A percentile compares a stretch with the other conserved stretches of the same genome.
phyloP scores from a whole-genome alignment of 345 rosid species.

The Erysimum cheiranthoides region DNA sequence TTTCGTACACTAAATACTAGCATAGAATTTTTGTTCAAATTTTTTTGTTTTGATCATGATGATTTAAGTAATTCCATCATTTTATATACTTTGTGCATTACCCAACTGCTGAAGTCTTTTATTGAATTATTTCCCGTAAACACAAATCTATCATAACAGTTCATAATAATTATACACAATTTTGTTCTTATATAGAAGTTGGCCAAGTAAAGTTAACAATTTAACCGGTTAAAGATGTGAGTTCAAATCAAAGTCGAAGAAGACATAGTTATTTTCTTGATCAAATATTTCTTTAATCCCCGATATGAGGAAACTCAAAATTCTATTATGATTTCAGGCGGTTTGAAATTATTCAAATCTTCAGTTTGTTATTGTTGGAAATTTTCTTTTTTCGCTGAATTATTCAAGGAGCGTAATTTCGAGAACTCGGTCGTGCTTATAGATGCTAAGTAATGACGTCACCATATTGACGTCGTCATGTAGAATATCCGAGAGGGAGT shows the following conservation, averaged over 20 bases:
- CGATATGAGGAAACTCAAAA: not conserved
- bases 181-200: not conserved
- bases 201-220: not conserved
- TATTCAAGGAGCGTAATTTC: not conserved
- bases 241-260: not conserved
- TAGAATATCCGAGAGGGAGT: constrained; percentile 23
- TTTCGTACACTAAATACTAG: not conserved
- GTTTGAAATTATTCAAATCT: not conserved
- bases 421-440: not conserved
- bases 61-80: not conserved
- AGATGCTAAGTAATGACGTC: constrained; percentile 7
- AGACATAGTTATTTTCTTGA: not conserved
- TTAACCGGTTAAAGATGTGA: not conserved
- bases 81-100: not conserved
- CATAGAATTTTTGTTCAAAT: not conserved
- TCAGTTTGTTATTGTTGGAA: not conserved
- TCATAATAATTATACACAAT: not conserved
- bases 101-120: not conserved
- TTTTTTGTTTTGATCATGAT: not conserved
- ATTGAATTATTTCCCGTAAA: not conserved
- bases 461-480: constrained; percentile 16
- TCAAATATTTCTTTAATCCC: not conserved
- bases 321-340: not conserved
- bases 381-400: not conserved
- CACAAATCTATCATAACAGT: not conserved